A percentile compares a stretch with the other conserved stretches of the same genome.
Conservation (phyloP, 441 rosid species). For the Euphorbia schlechtendalii region DNA sequence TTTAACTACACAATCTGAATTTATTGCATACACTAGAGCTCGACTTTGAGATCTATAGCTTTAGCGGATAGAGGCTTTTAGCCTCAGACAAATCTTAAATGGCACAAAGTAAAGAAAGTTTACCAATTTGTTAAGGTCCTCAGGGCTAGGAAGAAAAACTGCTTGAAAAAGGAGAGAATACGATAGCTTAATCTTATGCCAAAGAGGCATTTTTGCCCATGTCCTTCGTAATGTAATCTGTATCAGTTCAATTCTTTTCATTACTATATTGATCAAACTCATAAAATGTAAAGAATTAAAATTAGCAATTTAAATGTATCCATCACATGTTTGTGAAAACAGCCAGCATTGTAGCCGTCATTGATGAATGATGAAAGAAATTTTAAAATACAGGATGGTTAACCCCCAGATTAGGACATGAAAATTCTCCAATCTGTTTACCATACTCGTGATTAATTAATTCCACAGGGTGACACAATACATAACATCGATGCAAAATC, state of each 20-base stretch:
- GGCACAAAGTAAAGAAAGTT: constrained; percentile 5
- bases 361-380: neutral
- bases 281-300: neutral
- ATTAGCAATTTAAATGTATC: neutral
- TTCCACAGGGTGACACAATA: neutral
- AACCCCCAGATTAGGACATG: neutral
- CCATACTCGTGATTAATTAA: neutral
- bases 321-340: neutral
- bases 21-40: too few species aligned
- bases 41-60: too few species aligned
- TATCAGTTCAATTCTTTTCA: too few species aligned
- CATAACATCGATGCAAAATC: neutral
- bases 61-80: too few species aligned
- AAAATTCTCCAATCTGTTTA: too few species aligned
- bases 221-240: constrained; percentile 78
- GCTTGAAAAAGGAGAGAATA: constrained; percentile 74
- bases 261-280: neutral
- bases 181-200: constrained; percentile 78
- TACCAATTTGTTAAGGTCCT: constrained; percentile 88
- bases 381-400: neutral
- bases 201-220: constrained; percentile 90
- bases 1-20: neutral
- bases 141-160: constrained; percentile 71
- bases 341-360: neutral
- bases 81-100: too few species aligned